Base-by-base conservation (phyloP, 495 filamentous ascomycete genomes). In the Hyaloscypha bicolor region DNA sequence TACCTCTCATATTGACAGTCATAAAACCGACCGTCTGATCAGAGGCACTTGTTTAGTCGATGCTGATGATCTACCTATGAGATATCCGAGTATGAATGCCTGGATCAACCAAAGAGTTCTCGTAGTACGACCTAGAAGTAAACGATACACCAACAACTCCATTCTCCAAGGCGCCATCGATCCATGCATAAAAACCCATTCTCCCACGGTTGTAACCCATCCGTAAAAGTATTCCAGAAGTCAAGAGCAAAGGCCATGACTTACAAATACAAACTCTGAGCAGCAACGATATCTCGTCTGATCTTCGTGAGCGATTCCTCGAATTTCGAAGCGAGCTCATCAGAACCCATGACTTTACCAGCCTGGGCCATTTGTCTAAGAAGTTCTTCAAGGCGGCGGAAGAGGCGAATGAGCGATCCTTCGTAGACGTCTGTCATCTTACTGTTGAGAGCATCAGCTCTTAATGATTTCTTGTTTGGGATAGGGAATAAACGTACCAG, bases 361-460 rank as follows among this genome's bases (percentile, higher is more conserved):
- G 93, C 95, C 79, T 97, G 91, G n/a, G 91, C 94, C 87, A 98
- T 97, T 78, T 99, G 95, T 69, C 96, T 86, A n/a, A 99, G 81
- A 60, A 97, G 85, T 80, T 99, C 95, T 78, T 99, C 96, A 42
- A 99, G 80, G 25, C 96, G 90, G 58, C 95, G 89, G 86, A 99
- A 98, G 58, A 97, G 87, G 37, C 95, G 92, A 73, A 99, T 98
- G 69, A 99, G 82, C 65, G 90, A 96, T 55, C 95, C 95, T 76
- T 99, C 95, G 77, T 97, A 99, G 45, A 94, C 91, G 75, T 97
- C 94, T 33, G 95, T 97, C 94, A 97, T 97, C 89, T 94, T 94
- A 78, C 93, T 96, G 61, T 51, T 60, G 14, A 51, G 6, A 64
- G 75, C 57, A 76, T 78, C 63, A 75, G 58, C 1, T 1, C 0